Evolutionary conservation across 257 asterid genomes (phyloP).

Genomic region (Solanum peruvianum): DNA sequence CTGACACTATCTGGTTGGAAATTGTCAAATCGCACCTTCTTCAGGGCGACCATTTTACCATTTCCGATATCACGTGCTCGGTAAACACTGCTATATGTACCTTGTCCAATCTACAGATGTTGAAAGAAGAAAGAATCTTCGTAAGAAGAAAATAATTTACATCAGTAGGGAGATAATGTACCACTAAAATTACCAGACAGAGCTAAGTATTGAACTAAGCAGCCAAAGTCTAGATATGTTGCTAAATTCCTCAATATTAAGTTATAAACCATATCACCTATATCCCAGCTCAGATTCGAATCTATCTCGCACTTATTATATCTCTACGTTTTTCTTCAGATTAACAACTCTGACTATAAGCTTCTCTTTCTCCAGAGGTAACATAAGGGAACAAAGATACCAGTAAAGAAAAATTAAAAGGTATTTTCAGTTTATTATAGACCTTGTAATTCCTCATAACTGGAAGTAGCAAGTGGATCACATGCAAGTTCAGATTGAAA

Average conservation of each 20-base stretch:
- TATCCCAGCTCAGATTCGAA: not conserved
- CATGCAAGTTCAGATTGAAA: not conserved
- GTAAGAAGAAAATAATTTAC: not conserved
- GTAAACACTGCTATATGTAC: constrained; percentile 88
- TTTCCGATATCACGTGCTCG: constrained; percentile 68
- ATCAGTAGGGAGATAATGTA: not conserved
- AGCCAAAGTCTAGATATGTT: not conserved
- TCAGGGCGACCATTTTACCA: constrained; percentile 72
- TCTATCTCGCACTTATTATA: not conserved
- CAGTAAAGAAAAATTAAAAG: not conserved
- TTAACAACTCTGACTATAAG: not conserved
- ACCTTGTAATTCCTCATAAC: not conserved
- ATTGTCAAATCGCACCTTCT: constrained; percentile 87
- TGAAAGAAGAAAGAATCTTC: not conserved
- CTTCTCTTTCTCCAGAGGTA: not conserved
- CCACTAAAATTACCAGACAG: not conserved
- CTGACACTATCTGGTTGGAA: constrained; percentile 83
- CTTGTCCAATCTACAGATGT: constrained; percentile 76
- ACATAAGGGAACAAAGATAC: not conserved
- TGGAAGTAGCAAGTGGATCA: not conserved
- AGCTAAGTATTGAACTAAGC: not conserved
- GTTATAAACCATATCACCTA: not conserved
- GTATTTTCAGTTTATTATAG: not conserved
- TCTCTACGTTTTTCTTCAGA: not conserved
- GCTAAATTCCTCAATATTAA: not conserved